Conservation (phyloP, 2,329 filamentous ascomycete genomes). For the Fusarium sp. region DNA sequence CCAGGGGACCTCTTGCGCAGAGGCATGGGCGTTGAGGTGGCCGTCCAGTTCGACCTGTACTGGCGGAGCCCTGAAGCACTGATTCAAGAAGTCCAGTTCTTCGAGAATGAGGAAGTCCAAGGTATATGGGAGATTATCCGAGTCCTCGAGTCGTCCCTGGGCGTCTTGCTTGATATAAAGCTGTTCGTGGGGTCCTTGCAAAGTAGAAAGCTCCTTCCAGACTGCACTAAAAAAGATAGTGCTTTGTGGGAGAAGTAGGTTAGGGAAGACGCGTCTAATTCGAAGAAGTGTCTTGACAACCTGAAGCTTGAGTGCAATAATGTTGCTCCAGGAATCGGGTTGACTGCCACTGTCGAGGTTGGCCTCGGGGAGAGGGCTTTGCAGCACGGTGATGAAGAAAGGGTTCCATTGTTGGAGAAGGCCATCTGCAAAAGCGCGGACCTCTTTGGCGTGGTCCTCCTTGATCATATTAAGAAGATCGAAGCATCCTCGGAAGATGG, state of each 20-base stretch:
- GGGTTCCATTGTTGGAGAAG: constrained; percentile 87
- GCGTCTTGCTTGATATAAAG: constrained; percentile 89
- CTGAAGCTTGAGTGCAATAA: constrained; percentile 90
- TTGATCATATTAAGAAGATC: constrained; percentile 97
- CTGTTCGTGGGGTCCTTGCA: constrained; percentile 80
- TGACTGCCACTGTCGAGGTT: constrained; percentile 60
- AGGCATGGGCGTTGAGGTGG: constrained; percentile 74
- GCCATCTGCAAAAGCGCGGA: constrained; percentile 91
- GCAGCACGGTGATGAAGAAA: constrained; percentile 86
- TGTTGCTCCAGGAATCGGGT: constrained; percentile 80
- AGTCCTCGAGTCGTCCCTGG: constrained; percentile 89
- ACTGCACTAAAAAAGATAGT: constrained; percentile 85
- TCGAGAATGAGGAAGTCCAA: constrained; percentile 94
- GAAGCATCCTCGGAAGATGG: constrained; percentile 91
- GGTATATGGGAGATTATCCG: constrained; percentile 92
- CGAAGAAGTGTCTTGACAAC: constrained; percentile 95
- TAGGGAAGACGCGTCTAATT: constrained; percentile 85
- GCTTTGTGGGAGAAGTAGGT: constrained; percentile 85
- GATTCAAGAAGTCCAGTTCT: constrained; percentile 94
- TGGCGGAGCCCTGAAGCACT: constrained; percentile 87
- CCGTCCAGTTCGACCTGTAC: constrained; percentile 90
- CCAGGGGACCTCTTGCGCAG: constrained; percentile 79
- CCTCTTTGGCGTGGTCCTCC: constrained; percentile 88
- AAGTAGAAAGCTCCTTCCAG: constrained; percentile 85
- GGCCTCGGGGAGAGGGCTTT: constrained; percentile 78